phyloP scores from a whole-genome alignment of 1,139 yeast genomes.

The Kurtzmaniella quercitrusa region DNA sequence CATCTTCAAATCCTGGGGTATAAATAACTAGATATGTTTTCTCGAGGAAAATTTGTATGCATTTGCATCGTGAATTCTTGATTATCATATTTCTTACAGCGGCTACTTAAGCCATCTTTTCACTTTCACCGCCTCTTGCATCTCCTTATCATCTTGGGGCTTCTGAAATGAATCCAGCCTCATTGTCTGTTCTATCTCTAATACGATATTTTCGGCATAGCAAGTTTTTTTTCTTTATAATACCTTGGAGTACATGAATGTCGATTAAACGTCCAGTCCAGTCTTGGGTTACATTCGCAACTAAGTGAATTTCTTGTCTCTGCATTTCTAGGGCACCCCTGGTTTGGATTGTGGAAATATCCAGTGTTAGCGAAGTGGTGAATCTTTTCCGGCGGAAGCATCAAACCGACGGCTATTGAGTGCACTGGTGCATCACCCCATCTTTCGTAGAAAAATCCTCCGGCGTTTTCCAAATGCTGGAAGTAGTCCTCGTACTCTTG shows the following conservation, averaged over 20 bases:
- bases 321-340: conserved; percentile 27
- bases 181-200: background rate
- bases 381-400: conserved; percentile 20
- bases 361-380: conserved; percentile 33
- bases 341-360: conserved; percentile 31
- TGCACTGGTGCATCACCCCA: conserved; percentile 45
- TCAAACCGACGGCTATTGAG: conserved; percentile 24
- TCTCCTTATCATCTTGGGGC: too few species aligned
- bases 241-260: conserved; percentile 25
- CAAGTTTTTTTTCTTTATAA: background rate
- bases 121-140: too few species aligned
- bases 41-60: too few species aligned
- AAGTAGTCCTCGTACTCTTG: conserved; percentile 23
- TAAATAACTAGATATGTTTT: too few species aligned
- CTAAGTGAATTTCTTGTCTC: conserved; percentile 13
- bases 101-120: background rate
- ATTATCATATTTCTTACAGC: background rate
- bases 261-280: conserved; percentile 23
- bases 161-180: too few species aligned
- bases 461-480: conserved; percentile 22
- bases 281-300: conserved; percentile 30
- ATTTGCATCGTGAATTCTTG: background rate
- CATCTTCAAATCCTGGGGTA: too few species aligned
- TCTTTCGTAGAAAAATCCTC: conserved; percentile 36
- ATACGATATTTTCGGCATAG: background rate